phyloP scores from a whole-genome alignment of 495 filamentous ascomycete species.

The Trichocladium uniseriatum region DNA sequence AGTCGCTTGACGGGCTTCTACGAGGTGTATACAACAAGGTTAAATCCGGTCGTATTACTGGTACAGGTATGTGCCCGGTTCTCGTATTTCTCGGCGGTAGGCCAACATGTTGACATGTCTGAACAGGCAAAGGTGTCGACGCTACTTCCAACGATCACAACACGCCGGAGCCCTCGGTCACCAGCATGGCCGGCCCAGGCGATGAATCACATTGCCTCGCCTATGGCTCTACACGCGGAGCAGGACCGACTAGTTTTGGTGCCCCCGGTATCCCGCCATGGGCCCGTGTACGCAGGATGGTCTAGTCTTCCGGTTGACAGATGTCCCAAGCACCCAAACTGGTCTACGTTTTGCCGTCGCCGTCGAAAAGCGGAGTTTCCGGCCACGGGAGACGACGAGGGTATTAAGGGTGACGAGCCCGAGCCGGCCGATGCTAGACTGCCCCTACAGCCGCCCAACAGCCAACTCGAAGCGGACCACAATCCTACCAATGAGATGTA shows the following conservation, averaged over 20 bases:
- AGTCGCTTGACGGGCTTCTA: constrained; percentile 14
- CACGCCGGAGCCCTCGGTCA: constrained; percentile 11
- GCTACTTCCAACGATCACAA: constrained; percentile 11
- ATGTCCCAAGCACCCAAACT: constrained; percentile 4
- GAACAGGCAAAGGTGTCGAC: constrained; percentile 16
- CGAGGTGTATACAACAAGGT: constrained; percentile 7
- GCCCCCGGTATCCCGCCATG: not conserved
- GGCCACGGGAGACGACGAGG: not conserved
- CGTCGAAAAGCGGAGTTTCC: constrained; percentile 1
- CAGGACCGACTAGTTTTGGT: constrained; percentile 1
- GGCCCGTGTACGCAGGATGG: not conserved
- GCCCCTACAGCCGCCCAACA: not conserved
- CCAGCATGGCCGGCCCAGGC: constrained; percentile 10
- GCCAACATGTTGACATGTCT: constrained; percentile 9
- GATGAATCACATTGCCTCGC: constrained; percentile 6
- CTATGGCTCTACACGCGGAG: constrained; percentile 4
- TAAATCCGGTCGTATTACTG: constrained; percentile 12
- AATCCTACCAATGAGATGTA: not conserved
- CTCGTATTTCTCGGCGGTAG: constrained; percentile 8
- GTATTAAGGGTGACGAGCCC: constrained; percentile 4
- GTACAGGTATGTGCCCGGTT: constrained; percentile 16
- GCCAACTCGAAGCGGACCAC: not conserved
- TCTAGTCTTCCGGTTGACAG: not conserved
- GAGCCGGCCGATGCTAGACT: constrained; percentile 8
- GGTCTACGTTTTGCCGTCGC: not conserved